These are phyloP conservation scores for Cylindrodendrum hubeiense DNA, from an alignment of 2,329 filamentous ascomycete species.

Conservation along the genomic window DNA sequence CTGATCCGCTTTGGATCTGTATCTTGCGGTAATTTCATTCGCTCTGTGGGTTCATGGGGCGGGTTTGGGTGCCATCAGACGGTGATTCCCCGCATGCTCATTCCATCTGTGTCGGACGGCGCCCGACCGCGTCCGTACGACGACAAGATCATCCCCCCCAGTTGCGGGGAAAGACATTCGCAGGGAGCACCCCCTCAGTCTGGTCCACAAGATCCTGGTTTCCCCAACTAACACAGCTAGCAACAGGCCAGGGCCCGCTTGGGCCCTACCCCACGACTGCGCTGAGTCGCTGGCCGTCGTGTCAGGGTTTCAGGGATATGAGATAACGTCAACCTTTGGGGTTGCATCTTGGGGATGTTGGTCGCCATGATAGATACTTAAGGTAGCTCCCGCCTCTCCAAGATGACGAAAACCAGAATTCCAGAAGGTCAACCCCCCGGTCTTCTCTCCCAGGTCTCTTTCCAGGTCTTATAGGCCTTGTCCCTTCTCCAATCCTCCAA, in stretches of 20 bases:
- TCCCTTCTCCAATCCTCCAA: neutral
- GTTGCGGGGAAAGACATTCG: conserved; percentile 28
- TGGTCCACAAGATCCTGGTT: conserved; percentile 24
- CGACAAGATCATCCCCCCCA: conserved; percentile 8
- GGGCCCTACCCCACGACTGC: conserved; percentile 33
- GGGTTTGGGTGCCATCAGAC: conserved; percentile 18
- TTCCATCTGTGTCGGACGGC: conserved; percentile 2
- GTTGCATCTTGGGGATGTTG: conserved; percentile 17
- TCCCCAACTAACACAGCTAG: conserved; percentile 34
- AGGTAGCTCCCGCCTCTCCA: conserved; percentile 8
- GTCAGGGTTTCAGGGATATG: conserved; percentile 18
- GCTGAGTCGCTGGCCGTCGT: too few relatives aligned
- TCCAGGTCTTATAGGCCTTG: neutral
- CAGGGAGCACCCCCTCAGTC: conserved; percentile 10
- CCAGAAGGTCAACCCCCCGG: conserved; percentile 1
- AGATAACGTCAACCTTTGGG: conserved; percentile 12
- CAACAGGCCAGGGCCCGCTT: neutral
- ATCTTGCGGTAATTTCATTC: conserved; percentile 16
- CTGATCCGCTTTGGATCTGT: neutral
- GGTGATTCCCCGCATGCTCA: conserved; percentile 29
- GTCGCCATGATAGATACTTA: conserved; percentile 23
- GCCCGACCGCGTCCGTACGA: neutral
- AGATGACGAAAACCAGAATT: neutral
- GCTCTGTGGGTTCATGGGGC: conserved; percentile 13
- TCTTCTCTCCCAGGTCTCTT: neutral